Evolutionary conservation across 208 protist genomes (phyloP).

Genomic region (Trypanosoma avium): DNA sequence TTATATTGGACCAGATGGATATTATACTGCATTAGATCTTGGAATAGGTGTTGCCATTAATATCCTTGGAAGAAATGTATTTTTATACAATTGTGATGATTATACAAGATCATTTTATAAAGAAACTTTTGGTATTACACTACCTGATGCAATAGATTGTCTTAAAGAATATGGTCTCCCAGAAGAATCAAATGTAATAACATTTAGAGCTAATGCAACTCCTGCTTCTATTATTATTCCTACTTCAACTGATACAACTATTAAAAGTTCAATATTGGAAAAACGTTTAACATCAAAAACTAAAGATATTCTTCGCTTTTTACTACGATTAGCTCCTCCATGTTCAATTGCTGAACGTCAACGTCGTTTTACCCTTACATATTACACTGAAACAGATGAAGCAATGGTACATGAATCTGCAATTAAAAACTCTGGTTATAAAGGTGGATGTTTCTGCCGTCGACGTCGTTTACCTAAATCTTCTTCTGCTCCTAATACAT

Average conservation of each 20-base stretch:
- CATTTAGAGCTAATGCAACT: slow-evolving; percentile 18
- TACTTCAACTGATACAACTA: background rate
- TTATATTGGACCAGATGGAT: slow-evolving; percentile 62
- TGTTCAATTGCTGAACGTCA: slow-evolving; percentile 43
- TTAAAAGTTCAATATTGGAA: background rate
- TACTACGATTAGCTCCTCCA: slow-evolving; percentile 55
- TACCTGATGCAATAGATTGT: slow-evolving; percentile 48
- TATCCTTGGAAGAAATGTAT: slow-evolving; percentile 74
- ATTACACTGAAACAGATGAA: slow-evolving; percentile 90
- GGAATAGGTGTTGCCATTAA: slow-evolving; percentile 78
- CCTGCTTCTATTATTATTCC: slow-evolving; percentile 13
- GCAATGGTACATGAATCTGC: slow-evolving; percentile 76
- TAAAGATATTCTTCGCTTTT: slow-evolving; percentile 76
- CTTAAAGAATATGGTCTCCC: slow-evolving; percentile 22
- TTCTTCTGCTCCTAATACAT: slow-evolving; percentile 16
- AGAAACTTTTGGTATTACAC: slow-evolving; percentile 51
- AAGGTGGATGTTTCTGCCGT: slow-evolving; percentile 83
- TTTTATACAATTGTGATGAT: slow-evolving; percentile 94
- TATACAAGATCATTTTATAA: slow-evolving; percentile 92
- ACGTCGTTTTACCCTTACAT: slow-evolving; percentile 79
- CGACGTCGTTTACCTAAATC: slow-evolving; percentile 64
- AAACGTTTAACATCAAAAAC: slow-evolving; percentile 1
- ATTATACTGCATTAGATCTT: slow-evolving; percentile 87
- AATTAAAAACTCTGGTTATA: slow-evolving; percentile 62
- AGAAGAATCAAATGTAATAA: slow-evolving; percentile 2